Base-by-base conservation (phyloP, 2,329 filamentous ascomycete genomes). In the Clonostachys chloroleuca region DNA sequence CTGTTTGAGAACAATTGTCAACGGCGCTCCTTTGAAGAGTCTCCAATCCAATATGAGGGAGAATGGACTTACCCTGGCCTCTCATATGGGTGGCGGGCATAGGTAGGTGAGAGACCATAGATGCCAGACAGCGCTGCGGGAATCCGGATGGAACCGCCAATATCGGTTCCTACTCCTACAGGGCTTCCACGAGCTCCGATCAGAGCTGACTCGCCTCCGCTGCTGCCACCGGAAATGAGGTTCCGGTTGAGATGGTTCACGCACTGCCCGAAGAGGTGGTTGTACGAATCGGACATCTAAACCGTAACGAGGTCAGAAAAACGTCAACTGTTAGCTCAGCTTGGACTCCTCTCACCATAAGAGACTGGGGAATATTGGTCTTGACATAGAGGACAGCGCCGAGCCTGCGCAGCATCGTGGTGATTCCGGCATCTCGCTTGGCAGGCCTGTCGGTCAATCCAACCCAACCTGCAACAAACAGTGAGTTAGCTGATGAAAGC, bases 321-420 rank as follows among this genome's bases (percentile, higher is more conserved):
- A 12, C 2, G 36, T n/a, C 72, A 0, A 91, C 95, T 47, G 92
- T 86, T 37, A 3, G 30, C 8, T 30, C 24, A 10, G 3, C 3
- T 30, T 30, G 24, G 24, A 30, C 4, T 10, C 24, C 2, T 10
- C 24, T 30, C 24, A 30, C 24, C 42, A 72, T 73, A 43, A 82
- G 64, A 0, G 72, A 74, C 51, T 81, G 77, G 2, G 85, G 84
- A 3, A 88, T 69, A 54, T 87, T 87, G 2, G 85, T 88, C 63
- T 89, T 89, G 53, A 79, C 77, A 54, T 86, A 84, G 18, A 84
- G 65, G 0, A 88, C 73, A 2, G 84, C 84, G 2, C 85, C 85
- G 0, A 81, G 69, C 24, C 70, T 70, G 34, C 77, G 63, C 4
- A 88, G 65, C 3, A 85, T 66, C 12, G 77, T 69, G 1, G 85